Evolutionary conservation across 2,329 filamentous ascomycete genomes (phyloP).

Genomic region (Pseudogymnoascus sp.): DNA sequence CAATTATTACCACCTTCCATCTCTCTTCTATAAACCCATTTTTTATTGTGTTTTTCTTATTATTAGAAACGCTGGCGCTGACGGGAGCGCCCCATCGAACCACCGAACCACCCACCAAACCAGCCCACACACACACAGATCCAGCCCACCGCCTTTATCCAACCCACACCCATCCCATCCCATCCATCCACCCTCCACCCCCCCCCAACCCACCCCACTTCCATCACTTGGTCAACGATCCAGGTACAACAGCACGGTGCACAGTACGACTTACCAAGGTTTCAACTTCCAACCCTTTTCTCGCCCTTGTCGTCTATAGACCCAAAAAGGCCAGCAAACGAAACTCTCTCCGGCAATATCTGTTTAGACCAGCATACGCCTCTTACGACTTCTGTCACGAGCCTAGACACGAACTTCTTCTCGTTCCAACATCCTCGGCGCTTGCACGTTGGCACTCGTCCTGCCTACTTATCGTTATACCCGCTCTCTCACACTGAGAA

Average conservation of each 20-base stretch:
- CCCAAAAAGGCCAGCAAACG: neutral
- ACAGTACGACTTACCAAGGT: neutral
- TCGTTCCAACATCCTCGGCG: neutral
- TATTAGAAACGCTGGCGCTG: neutral
- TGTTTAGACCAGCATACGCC: neutral
- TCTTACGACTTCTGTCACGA: neutral
- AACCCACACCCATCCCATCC: neutral
- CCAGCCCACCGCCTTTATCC: neutral
- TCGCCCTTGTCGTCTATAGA: neutral
- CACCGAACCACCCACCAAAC: neutral
- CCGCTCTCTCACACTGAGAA: neutral
- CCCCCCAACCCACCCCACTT: neutral
- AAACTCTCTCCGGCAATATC: neutral
- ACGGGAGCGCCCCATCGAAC: neutral
- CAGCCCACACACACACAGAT: neutral
- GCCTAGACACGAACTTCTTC: neutral
- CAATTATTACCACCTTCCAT: neutral
- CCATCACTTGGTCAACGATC: neutral
- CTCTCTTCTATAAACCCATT: neutral
- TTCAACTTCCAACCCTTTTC: neutral
- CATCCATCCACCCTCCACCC: neutral
- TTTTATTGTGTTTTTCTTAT: neutral
- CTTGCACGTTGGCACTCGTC: neutral
- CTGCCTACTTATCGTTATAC: neutral
- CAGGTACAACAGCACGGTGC: neutral